Percentiles rank a stretch among this genome's conserved stretches.
Conservation (phyloP, 441 rosid species). For the Erysimum cheiri region DNA sequence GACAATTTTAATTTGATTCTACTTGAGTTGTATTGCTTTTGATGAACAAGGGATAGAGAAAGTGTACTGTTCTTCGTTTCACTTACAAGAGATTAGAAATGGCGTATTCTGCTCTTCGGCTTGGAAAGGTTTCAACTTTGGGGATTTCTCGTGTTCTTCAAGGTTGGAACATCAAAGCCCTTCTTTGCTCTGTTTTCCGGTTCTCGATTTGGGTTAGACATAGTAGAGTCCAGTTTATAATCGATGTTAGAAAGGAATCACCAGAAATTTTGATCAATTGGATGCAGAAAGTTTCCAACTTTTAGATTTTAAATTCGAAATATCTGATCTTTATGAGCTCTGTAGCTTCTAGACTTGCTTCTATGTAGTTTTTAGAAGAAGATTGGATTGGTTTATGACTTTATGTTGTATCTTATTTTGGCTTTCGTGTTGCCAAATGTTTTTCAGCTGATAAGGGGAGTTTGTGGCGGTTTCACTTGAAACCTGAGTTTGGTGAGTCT, state of each 20-base stretch:
- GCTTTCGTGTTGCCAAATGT: constrained; percentile 17
- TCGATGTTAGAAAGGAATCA: background rate
- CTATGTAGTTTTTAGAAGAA: background rate
- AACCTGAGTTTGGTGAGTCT: constrained; percentile 43
- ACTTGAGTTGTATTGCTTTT: constrained; percentile 4
- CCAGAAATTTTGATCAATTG: background rate
- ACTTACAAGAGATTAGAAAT: constrained; percentile 32
- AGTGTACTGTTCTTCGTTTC: background rate
- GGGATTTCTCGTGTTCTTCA: constrained; percentile 54
- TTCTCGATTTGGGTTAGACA: background rate
- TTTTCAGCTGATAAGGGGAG: constrained; percentile 52
- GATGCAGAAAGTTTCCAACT: constrained; percentile 1
- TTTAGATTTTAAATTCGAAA: background rate
- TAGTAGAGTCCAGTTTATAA: background rate
- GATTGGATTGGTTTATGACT: too few relatives aligned
- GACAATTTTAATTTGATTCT: background rate
- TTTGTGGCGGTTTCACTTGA: constrained; percentile 48
- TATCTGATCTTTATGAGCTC: background rate
- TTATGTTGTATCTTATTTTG: too few relatives aligned
- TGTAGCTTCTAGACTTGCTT: constrained; percentile 1
- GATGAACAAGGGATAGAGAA: background rate
- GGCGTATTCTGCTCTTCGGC: constrained; percentile 60
- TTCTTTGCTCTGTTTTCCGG: constrained; percentile 3
- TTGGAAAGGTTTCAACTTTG: constrained; percentile 59
- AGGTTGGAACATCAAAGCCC: constrained; percentile 48